Base-by-base conservation (phyloP, 1,139 yeast genomes). In the Hanseniaspora sp. region DNA sequence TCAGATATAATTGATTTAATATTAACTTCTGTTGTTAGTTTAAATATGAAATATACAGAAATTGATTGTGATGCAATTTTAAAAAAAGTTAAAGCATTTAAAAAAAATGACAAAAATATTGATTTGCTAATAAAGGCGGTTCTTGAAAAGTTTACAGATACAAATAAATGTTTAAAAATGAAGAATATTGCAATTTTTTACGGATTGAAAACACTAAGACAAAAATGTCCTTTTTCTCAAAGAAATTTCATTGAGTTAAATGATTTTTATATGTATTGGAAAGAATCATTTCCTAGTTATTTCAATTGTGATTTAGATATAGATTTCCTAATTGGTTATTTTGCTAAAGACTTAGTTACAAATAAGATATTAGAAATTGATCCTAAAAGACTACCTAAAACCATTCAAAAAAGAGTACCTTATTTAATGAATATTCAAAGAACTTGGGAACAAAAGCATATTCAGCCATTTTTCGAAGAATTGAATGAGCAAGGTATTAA, bases 361-460 rank as follows among this genome's bases (percentile, higher is more conserved):
- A 17, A 44, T 11, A 65, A 66, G 35, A 69, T 88, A 4, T 76
- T 74, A 40, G 83, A 75, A 59, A 67, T 88, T 23, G 73, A 83
- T 31, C 71, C 69, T 13, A 62, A 63, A 0, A 59, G 69, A 1
- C 69, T 88, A 34, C 75, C 86, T 1, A 55, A 57, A 6, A 83
- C 83, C 53, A 69, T 83, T 0, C 69, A 70, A 18, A 67, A 68
- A 4, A 68, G 96, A 55, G 75, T 90, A 61, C 74, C 74, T 49
- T 76, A 78, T 60, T 70, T 92, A 51, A 82, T 92, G 63, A 69
- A 71, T 42, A 62, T 82, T 46, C 82, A 80, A 59, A 64, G 74
- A 1, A 73, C 72, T 37, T 92, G 97, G 97, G 79, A 75, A 7
- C 67, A 83, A 52, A 76, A 76, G 0, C 96, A 88, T 49, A 75